These are phyloP conservation scores for Phytopythium litorale DNA, from an alignment of 352 stramenopile genomes.

Conservation along the genomic window DNA sequence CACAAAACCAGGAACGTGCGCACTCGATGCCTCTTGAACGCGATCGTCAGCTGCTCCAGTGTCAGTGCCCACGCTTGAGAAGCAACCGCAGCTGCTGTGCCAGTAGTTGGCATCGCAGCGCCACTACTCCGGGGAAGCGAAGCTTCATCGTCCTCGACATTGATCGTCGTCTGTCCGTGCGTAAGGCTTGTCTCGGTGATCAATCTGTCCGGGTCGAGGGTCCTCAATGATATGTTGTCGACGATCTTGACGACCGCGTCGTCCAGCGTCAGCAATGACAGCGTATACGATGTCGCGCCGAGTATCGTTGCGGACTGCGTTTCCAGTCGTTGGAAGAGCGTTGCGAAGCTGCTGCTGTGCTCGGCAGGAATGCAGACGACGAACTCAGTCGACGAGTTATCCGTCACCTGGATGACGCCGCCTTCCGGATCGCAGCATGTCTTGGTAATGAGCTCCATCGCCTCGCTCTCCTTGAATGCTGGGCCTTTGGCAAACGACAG, in stretches of 20 bases:
- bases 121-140: not conserved
- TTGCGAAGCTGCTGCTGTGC: constrained; percentile 23
- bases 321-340: constrained; percentile 30
- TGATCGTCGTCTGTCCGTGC: not conserved
- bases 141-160: not conserved
- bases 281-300: constrained; percentile 24
- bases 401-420: constrained; percentile 21
- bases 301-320: constrained; percentile 15
- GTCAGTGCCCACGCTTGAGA: not conserved
- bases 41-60: not conserved
- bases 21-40: not conserved
- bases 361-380: constrained; percentile 35
- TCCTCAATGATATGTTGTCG: constrained; percentile 7
- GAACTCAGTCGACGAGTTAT: constrained; percentile 37
- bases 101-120: not conserved
- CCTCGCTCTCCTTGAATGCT: constrained; percentile 11
- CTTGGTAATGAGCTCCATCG: constrained; percentile 20
- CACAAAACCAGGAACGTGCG: constrained; percentile 9
- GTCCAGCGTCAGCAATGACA: constrained; percentile 72
- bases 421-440: constrained; percentile 3
- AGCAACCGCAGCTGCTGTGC: not conserved
- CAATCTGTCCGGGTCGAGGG: not conserved
- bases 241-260: constrained; percentile 63
- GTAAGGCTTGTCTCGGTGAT: not conserved
- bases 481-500: constrained; percentile 39